A percentile compares a stretch with the other conserved stretches of the same genome.
These are phyloP conservation scores for Ustilago nuda DNA, from an alignment of 1,284 basidiomycete species.

Conservation along the genomic window DNA sequence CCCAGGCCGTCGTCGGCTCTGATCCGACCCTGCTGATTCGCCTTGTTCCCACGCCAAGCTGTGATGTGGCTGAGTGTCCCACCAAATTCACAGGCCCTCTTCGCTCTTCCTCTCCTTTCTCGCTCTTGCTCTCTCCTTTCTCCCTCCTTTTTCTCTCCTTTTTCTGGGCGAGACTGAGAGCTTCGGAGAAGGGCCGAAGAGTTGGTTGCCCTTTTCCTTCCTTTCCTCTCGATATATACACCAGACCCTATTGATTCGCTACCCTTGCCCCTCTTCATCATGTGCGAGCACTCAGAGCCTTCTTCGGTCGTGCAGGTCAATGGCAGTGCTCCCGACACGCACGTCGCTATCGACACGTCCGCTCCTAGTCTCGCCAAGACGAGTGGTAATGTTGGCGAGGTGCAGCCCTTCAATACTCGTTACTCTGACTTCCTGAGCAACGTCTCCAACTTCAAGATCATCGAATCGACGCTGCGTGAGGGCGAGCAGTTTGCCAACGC, in stretches of 20 bases:
- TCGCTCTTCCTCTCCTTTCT: too few relatives aligned
- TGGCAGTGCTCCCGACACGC: conserved; percentile 58
- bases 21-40: neutral
- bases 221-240: neutral
- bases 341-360: conserved; percentile 61
- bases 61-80: neutral
- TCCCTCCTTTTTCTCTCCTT: too few relatives aligned
- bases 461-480: conserved; percentile 96
- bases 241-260: neutral
- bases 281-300: conserved; percentile 57
- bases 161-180: too few relatives aligned
- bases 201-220: conserved; percentile 6
- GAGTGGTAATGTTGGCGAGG: conserved; percentile 42
- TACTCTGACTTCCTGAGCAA: conserved; percentile 67
- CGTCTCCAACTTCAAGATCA: conserved; percentile 76
- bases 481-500: conserved; percentile 98
- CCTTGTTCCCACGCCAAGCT: neutral
- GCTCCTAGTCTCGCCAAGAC: conserved; percentile 41
- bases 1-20: neutral
- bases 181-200: conserved; percentile 28
- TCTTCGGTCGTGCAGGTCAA: conserved; percentile 56
- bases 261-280: conserved; percentile 15
- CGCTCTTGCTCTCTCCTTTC: too few relatives aligned
- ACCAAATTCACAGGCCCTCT: too few relatives aligned
- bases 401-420: conserved; percentile 58